Evolutionary conservation across 805 yeast species (phyloP).

Genomic region (Ogataea methylovora): DNA sequence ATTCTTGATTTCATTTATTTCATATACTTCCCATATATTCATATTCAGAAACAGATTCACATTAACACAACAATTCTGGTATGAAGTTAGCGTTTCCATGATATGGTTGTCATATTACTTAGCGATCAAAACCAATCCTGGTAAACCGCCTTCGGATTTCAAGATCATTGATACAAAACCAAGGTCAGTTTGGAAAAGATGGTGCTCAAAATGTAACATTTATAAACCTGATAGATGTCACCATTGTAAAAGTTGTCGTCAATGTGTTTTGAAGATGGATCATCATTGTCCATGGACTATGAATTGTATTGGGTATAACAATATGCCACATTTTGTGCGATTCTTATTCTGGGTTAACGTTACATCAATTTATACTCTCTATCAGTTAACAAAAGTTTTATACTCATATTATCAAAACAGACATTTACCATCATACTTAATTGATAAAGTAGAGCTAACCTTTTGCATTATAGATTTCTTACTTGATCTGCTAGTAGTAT

Average conservation of each 20-base stretch:
- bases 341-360: slow-evolving; percentile 61
- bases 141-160: slow-evolving; percentile 50
- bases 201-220: slow-evolving; percentile 64
- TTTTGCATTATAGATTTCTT: slow-evolving; percentile 50
- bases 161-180: slow-evolving; percentile 15
- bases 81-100: slow-evolving; percentile 41
- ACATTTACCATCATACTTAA: slow-evolving; percentile 47
- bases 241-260: slow-evolving; percentile 74
- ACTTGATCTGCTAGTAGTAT: slow-evolving; percentile 47
- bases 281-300: slow-evolving; percentile 94
- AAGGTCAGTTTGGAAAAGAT: slow-evolving; percentile 44
- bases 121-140: slow-evolving; percentile 66
- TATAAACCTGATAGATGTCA: slow-evolving; percentile 81
- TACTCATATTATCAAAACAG: slow-evolving; percentile 38
- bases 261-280: slow-evolving; percentile 83
- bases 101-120: slow-evolving; percentile 68
- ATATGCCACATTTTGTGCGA: slow-evolving; percentile 73
- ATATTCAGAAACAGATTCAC: slow-evolving; percentile 41
- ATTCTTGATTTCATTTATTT: slow-evolving; percentile 46
- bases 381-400: slow-evolving; percentile 34
- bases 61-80: slow-evolving; percentile 32
- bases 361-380: slow-evolving; percentile 40
- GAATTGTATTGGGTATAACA: slow-evolving; percentile 79
- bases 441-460: slow-evolving; percentile 43
- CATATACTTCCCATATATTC: slow-evolving; percentile 54